Evolutionary conservation across 805 yeast species (phyloP), one percentile per base, ranked within the genome.

Genomic region (Huiozyma sinensis): DNA sequence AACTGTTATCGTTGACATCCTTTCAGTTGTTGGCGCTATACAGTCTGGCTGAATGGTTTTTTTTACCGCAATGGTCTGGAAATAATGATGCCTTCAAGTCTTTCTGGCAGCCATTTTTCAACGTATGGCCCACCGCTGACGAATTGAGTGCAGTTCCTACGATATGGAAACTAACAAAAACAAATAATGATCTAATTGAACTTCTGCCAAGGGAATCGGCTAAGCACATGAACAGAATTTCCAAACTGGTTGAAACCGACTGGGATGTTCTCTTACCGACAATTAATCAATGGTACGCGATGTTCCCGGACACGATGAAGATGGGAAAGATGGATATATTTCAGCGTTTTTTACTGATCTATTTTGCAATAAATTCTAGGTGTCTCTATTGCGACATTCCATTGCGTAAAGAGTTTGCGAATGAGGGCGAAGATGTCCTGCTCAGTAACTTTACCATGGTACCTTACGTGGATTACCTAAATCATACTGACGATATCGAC

Each of bases 341-440:
- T 35, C 17, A 32, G 5, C 52, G 55, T 4, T 81, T 73, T 51
- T 54, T 80, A 8, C 78, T 86, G 76, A 76, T 83, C 0, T 90
- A 95, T 95, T 70, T 84, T 54, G 80, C 90, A 54, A 84, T 89
- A 45, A 90, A 92, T 58, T 82, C 97, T 1, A 79, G 98, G 64
- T 90, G 97, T 60, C 67, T 90, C 6, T 89, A 87, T 59, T 79
- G 81, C 80, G 71, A 74, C 3, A 63, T 85, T 1, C 79, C 83
- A 1, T 69, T 73, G 39, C 71, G 73, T 33, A 71, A 72, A 45
- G 34, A 32, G n/a, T 17, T 17, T 17, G 10, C n/a, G 10, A 32
- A 32, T 32, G 37, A 32, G 13, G 11, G 12, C 6, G 64, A 68
- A 12, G 56, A 58, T 2, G 73, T 66, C 28, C 32, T 12, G 1